Evolutionary conservation across 2,329 filamentous ascomycete genomes (phyloP).

Genomic region (Ophiostoma australiae): DNA sequence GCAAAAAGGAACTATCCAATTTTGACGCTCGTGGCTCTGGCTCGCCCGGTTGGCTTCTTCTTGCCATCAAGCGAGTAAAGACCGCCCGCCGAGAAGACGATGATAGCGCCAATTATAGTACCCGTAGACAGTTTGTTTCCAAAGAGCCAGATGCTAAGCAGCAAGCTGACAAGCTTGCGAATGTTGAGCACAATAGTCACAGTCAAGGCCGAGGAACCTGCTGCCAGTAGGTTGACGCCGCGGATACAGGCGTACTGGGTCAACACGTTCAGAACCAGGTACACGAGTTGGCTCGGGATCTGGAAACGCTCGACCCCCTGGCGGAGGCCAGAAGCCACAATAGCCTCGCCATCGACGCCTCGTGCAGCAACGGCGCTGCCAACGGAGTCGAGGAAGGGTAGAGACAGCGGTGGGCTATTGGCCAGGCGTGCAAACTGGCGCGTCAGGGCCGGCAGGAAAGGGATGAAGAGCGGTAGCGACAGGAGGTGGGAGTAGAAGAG

Average conservation of each 20-base stretch:
- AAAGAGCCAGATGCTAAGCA: conserved; percentile 91
- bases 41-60: conserved; percentile 36
- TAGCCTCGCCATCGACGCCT: conserved; percentile 27
- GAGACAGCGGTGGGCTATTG: conserved; percentile 55
- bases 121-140: conserved; percentile 73
- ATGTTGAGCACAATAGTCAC: conserved; percentile 97
- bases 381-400: conserved; percentile 34
- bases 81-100: conserved; percentile 89
- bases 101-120: conserved; percentile 71
- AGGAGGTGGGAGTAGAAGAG: conserved; percentile 82
- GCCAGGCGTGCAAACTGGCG: conserved; percentile 60
- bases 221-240: conserved; percentile 89
- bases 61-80: conserved; percentile 75
- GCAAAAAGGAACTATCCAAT: conserved; percentile 22
- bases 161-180: conserved; percentile 82
- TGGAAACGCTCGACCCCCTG: conserved; percentile 38
- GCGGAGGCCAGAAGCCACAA: conserved; percentile 37
- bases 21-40: conserved; percentile 32
- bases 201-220: conserved; percentile 82
- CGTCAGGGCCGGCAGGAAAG: conserved; percentile 61
- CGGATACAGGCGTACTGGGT: conserved; percentile 95
- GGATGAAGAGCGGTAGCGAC: conserved; percentile 70
- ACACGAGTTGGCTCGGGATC: conserved; percentile 66
- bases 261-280: conserved; percentile 69
- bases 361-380: background rate